Percentiles rank a stretch among this genome's conserved stretches.
Evolutionary conservation across 805 yeast species (phyloP).

Genomic region (Candida insectalens): DNA sequence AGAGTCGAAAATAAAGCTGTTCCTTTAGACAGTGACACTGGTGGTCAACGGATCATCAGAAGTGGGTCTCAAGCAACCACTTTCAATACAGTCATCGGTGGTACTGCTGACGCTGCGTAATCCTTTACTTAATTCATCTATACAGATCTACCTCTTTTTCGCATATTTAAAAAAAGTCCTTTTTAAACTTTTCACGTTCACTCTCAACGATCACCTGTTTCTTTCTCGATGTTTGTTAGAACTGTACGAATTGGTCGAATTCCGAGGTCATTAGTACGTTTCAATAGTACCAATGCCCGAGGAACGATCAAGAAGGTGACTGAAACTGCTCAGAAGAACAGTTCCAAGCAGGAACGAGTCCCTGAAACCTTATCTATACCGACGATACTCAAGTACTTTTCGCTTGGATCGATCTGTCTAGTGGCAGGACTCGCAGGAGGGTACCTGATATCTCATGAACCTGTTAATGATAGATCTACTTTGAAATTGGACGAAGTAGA

Average conservation of each 20-base stretch:
- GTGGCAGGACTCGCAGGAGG: constrained; percentile 3
- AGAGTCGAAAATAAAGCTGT: constrained; percentile 57
- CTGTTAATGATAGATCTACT: constrained; percentile 1
- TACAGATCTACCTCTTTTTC: background rate
- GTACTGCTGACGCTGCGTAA: constrained; percentile 54
- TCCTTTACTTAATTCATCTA: background rate
- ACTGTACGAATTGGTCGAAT: too few species aligned
- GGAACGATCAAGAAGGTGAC: too few species aligned
- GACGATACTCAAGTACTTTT: background rate
- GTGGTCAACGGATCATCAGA: constrained; percentile 46
- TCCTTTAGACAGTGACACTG: constrained; percentile 42
- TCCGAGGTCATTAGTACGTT: too few species aligned
- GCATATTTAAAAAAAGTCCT: too few species aligned
- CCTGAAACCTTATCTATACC: background rate
- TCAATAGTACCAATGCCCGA: too few species aligned
- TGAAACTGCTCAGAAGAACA: background rate
- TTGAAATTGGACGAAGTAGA: background rate
- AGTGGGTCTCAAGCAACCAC: constrained; percentile 52
- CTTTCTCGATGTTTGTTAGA: background rate
- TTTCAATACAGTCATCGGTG: constrained; percentile 31
- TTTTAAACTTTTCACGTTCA: too few species aligned
- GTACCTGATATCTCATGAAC: constrained; percentile 1
- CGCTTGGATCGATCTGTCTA: constrained; percentile 3
- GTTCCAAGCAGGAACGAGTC: background rate
- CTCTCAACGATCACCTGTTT: too few species aligned